phyloP scores from a whole-genome alignment of 306 rosid species.

The Casuarina equisetifolia region DNA sequence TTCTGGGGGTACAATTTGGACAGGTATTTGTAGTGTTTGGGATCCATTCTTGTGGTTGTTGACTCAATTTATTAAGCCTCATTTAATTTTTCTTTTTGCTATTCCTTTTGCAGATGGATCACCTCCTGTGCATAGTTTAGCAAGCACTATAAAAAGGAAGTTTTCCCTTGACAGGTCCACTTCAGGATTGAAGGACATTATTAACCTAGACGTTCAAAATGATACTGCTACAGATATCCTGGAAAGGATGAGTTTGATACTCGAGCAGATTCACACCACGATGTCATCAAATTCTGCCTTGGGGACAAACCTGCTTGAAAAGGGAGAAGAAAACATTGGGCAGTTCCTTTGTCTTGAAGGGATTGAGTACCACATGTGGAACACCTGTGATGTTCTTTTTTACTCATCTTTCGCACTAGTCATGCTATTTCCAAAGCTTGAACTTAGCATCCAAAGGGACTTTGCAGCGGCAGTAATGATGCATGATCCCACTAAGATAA shows the following conservation, averaged over 20 bases:
- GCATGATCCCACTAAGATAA: constrained; percentile 87
- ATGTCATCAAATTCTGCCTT: constrained; percentile 64
- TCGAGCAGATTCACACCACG: constrained; percentile 51
- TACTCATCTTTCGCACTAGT: constrained; percentile 83
- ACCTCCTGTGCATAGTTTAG: constrained; percentile 56
- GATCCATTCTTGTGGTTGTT: neutral
- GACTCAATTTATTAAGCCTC: neutral
- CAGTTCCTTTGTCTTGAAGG: constrained; percentile 95
- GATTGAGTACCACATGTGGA: constrained; percentile 92
- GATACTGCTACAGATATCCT: constrained; percentile 79
- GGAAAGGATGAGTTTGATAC: constrained; percentile 66
- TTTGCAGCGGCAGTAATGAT: constrained; percentile 95
- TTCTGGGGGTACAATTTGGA: constrained; percentile 94
- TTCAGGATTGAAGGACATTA: constrained; percentile 35
- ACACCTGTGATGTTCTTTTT: constrained; percentile 89
- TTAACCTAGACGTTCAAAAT: constrained; percentile 37
- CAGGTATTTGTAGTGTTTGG: constrained; percentile 53
- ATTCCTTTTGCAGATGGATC: constrained; percentile 65
- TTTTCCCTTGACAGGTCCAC: constrained; percentile 65
- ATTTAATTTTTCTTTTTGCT: constrained; percentile 20
- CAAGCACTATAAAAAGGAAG: constrained; percentile 50
- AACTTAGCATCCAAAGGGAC: constrained; percentile 95
- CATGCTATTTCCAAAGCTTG: constrained; percentile 87
- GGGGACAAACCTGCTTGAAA: constrained; percentile 78
- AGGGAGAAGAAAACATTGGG: constrained; percentile 92